Percentiles rank a stretch among this genome's conserved stretches.
phyloP scores from a whole-genome alignment of 805 yeast species.

The Wickerhamiella vanderwaltii region DNA sequence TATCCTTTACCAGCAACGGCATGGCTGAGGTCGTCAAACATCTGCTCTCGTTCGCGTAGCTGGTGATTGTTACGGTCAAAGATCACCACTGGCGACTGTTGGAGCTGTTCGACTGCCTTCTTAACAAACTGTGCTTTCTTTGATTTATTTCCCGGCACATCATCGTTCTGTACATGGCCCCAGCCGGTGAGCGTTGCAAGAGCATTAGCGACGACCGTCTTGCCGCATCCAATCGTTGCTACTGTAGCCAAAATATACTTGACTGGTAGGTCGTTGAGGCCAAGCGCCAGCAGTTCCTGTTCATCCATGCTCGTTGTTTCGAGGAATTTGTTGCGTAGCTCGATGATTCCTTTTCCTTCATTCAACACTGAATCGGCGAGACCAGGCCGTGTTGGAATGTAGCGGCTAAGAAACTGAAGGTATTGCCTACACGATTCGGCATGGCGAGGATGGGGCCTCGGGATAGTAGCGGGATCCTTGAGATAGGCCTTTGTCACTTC shows the following conservation, averaged over 20 bases:
- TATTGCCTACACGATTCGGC: slow-evolving; percentile 53
- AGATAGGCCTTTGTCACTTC: slow-evolving; percentile 64
- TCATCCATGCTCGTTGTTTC: slow-evolving; percentile 44
- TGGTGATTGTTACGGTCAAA: slow-evolving; percentile 79
- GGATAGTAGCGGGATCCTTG: slow-evolving; percentile 9
- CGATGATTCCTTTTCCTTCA: slow-evolving; percentile 58
- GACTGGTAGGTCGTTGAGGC: slow-evolving; percentile 23
- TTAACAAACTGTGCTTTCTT: slow-evolving; percentile 26
- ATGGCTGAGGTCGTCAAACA: slow-evolving; percentile 43
- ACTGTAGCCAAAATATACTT: slow-evolving; percentile 66
- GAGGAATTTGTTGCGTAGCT: slow-evolving; percentile 55
- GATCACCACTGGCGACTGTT: slow-evolving; percentile 40
- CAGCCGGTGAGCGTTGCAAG: slow-evolving; percentile 49
- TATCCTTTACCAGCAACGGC: slow-evolving; percentile 34
- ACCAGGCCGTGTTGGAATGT: slow-evolving; percentile 39
- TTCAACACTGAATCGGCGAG: slow-evolving; percentile 35
- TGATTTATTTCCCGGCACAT: slow-evolving; percentile 29
- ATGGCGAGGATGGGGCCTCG: slow-evolving; percentile 35
- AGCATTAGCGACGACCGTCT: slow-evolving; percentile 67
- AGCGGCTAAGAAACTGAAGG: slow-evolving; percentile 49
- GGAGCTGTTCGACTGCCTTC: slow-evolving; percentile 25
- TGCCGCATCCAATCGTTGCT: slow-evolving; percentile 91
- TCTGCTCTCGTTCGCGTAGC: slow-evolving; percentile 51
- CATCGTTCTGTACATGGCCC: slow-evolving; percentile 76
- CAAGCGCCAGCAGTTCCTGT: slow-evolving; percentile 42